A percentile compares a stretch with the other conserved stretches of the same genome.
phyloP scores from a whole-genome alignment of 257 asterid species.

The Petunia secreta region DNA sequence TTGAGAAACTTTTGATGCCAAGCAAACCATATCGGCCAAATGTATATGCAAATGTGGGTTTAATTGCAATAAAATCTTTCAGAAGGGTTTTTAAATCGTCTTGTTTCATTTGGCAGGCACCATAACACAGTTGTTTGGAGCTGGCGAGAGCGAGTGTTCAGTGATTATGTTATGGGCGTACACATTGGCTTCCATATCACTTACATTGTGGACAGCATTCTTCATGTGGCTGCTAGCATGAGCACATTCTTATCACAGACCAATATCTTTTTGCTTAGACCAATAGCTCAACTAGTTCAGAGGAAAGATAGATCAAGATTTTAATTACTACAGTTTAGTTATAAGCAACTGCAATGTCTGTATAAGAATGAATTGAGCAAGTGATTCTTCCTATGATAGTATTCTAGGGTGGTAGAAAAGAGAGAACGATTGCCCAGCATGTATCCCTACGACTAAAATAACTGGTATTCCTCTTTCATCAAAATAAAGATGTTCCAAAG shows the following conservation, averaged over 20 bases:
- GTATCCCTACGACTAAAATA: too few species aligned
- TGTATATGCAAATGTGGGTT: background rate
- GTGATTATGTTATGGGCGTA: slow-evolving; percentile 77
- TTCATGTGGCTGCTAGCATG: slow-evolving; percentile 65
- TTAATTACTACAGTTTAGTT: background rate
- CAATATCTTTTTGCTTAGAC: background rate
- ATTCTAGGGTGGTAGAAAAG: too few species aligned
- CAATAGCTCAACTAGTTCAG: background rate
- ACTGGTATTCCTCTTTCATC: too few species aligned
- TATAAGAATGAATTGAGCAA: background rate
- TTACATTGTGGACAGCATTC: slow-evolving; percentile 69
- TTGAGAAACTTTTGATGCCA: too few species aligned
- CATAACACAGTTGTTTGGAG: slow-evolving; percentile 74
- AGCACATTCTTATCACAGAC: background rate
- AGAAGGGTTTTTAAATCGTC: background rate
- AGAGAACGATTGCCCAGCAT: too few species aligned
- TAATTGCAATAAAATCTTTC: background rate
- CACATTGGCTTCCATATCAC: slow-evolving; percentile 61
- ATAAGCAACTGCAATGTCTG: background rate
- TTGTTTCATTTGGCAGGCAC: slow-evolving; percentile 47
- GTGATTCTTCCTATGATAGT: too few species aligned
- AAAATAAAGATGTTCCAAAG: too few species aligned
- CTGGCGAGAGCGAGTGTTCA: slow-evolving; percentile 81
- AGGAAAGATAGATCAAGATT: background rate
- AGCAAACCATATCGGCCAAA: too few species aligned